A percentile compares a stretch with the other conserved stretches of the same genome.
These are phyloP conservation scores for Epichloe baconii DNA, from an alignment of 2,329 filamentous ascomycete species.

Conservation along the genomic window DNA sequence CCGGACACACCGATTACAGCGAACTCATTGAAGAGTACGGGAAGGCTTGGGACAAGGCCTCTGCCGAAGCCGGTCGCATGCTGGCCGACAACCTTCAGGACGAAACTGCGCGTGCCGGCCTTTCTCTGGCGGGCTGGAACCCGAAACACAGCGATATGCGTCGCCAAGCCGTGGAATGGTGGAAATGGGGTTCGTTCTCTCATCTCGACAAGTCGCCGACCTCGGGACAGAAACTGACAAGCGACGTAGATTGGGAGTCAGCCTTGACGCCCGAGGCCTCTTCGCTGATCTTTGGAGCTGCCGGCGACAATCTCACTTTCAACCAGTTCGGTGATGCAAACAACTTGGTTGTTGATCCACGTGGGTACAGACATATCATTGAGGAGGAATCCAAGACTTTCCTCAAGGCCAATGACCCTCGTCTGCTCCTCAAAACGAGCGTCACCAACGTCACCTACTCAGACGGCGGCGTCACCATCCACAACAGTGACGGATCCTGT, in stretches of 20 bases:
- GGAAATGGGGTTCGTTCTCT: constrained; percentile 21
- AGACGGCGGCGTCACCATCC: constrained; percentile 37
- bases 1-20: constrained; percentile 37
- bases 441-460: constrained; percentile 43
- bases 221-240: not conserved
- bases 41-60: constrained; percentile 28
- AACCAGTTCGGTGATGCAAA: constrained; percentile 49
- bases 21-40: constrained; percentile 37
- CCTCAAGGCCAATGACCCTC: constrained; percentile 37
- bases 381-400: constrained; percentile 44
- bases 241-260: constrained; percentile 39
- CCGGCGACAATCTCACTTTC: constrained; percentile 47
- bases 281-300: constrained; percentile 40
- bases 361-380: constrained; percentile 48
- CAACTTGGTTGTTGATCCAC: constrained; percentile 46
- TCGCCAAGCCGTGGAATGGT: constrained; percentile 49
- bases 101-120: constrained; percentile 42
- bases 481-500: constrained; percentile 40
- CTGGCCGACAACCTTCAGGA: constrained; percentile 48
- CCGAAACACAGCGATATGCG: constrained; percentile 38
- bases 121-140: constrained; percentile 49
- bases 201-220: no score
- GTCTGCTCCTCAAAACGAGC: constrained; percentile 44
- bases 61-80: constrained; percentile 42
- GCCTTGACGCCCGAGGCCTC: constrained; percentile 42